phyloP scores from a whole-genome alignment of 192 early-diverging fungal species.

The Polychytrium aggregatum region DNA sequence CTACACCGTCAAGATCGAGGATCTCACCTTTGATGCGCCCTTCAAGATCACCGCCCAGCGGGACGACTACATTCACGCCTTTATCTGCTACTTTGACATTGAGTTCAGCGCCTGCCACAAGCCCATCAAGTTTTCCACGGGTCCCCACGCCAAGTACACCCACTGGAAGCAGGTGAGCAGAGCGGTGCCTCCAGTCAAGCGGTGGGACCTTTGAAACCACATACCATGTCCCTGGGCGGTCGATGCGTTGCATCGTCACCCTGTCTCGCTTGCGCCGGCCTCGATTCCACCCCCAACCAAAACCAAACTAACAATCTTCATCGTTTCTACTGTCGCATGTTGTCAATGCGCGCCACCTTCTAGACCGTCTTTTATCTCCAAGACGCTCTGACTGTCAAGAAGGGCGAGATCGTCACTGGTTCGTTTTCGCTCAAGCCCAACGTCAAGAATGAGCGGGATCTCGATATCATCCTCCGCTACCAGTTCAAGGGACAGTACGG shows the following conservation, averaged over 20 bases:
- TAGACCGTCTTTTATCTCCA: slow-evolving; percentile 88
- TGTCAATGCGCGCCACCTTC: background rate
- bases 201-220: too few relatives aligned
- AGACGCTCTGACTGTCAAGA: slow-evolving; percentile 58
- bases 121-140: slow-evolving; percentile 63
- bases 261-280: too few relatives aligned
- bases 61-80: slow-evolving; percentile 84
- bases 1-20: slow-evolving; percentile 80
- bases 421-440: slow-evolving; percentile 61
- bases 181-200: too few relatives aligned
- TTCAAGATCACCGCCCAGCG: slow-evolving; percentile 68
- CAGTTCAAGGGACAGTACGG: slow-evolving; percentile 47
- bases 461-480: slow-evolving; percentile 78
- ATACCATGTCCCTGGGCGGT: too few relatives aligned
- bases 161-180: slow-evolving; percentile 90
- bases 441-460: slow-evolving; percentile 78
- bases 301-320: too few relatives aligned
- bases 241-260: too few relatives aligned
- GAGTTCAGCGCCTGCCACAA: slow-evolving; percentile 87
- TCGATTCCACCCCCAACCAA: too few relatives aligned
- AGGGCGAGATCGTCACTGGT: slow-evolving; percentile 62
- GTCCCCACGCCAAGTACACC: slow-evolving; percentile 81
- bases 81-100: slow-evolving; percentile 96
- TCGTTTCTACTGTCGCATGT: background rate
- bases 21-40: slow-evolving; percentile 70